These are phyloP conservation scores for Leptosphaerulina australis DNA, from an alignment of 2,329 filamentous ascomycete species.

Conservation along the genomic window DNA sequence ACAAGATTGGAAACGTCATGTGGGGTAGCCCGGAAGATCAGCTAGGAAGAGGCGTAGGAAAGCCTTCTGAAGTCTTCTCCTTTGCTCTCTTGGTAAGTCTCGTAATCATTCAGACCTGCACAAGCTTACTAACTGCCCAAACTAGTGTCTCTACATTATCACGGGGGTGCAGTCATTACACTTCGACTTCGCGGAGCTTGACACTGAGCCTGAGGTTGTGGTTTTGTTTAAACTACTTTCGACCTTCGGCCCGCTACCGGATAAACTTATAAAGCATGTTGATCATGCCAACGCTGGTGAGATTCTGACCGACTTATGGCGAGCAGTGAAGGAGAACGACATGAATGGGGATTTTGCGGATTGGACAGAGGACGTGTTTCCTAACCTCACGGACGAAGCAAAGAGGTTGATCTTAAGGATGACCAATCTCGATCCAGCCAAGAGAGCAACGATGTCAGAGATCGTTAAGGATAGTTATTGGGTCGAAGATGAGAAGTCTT, in stretches of 20 bases:
- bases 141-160: conserved; percentile 11
- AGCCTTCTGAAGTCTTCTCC: conserved; percentile 20
- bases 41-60: conserved; percentile 19
- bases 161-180: conserved; percentile 7
- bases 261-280: conserved; percentile 12
- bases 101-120: conserved; percentile 1
- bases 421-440: conserved; percentile 39
- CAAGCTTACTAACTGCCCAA: conserved; percentile 1
- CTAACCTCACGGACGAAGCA: conserved; percentile 36
- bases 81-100: conserved; percentile 21
- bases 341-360: conserved; percentile 30
- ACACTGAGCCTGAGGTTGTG: conserved; percentile 3
- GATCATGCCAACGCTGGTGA: conserved; percentile 28
- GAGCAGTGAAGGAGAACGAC: conserved; percentile 21
- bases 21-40: conserved; percentile 21
- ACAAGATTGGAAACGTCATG: conserved; percentile 6
- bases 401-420: conserved; percentile 41
- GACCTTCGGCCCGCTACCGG: conserved; percentile 5
- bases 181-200: conserved; percentile 2
- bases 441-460: conserved; percentile 34
- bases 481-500: conserved; percentile 6
- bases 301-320: conserved; percentile 30
- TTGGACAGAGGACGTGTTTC: conserved; percentile 37
- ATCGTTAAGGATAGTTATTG: conserved; percentile 17
- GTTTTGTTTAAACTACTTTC: conserved; percentile 7